Conservation (phyloP, 768 basidiomycete species). For the Cantharellus anzutake region DNA sequence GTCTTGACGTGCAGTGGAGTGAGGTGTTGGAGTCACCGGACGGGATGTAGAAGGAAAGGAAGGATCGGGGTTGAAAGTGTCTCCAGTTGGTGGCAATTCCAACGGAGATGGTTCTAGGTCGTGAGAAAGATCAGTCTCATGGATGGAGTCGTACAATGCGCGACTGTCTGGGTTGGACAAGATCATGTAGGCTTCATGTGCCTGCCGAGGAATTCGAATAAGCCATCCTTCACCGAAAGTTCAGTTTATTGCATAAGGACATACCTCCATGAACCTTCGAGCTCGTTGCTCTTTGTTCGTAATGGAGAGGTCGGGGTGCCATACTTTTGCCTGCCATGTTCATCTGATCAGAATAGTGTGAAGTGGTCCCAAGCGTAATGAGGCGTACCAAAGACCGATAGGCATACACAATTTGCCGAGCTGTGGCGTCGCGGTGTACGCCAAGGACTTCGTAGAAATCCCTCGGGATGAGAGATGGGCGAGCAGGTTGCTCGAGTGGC, state of each 20-base stretch:
- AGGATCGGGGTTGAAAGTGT: neutral
- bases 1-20: no score
- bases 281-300: constrained; percentile 1
- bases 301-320: neutral
- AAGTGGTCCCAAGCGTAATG: neutral
- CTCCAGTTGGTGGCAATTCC: neutral
- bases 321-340: neutral
- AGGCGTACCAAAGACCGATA: neutral
- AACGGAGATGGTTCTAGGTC: no score
- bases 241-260: neutral
- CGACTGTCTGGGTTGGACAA: neutral
- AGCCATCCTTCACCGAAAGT: no score
- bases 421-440: neutral
- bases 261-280: constrained; percentile 1
- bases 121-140: neutral
- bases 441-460: constrained; percentile 1
- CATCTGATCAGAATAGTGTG: neutral
- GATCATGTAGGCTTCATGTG: neutral
- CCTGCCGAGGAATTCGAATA: neutral
- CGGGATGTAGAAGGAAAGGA: neutral
- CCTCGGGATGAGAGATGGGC: neutral
- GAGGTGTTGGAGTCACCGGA: neutral
- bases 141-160: neutral
- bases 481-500: neutral
- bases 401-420: neutral